phyloP scores from a whole-genome alignment of 257 asterid genomes.

The Solanum verrucosum region DNA sequence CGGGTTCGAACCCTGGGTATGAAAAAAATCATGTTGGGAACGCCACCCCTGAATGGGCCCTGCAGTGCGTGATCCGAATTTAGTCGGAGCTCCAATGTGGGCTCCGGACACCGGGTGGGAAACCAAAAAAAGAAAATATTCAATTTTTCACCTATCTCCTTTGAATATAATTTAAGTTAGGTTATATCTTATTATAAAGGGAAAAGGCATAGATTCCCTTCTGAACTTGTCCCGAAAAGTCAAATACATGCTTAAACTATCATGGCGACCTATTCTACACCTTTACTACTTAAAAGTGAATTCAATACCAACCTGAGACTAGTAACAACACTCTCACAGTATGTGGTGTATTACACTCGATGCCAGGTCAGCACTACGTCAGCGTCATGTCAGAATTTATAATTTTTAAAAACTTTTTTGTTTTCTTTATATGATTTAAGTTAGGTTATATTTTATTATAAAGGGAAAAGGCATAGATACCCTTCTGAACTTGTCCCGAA shows the following conservation, averaged over 20 bases:
- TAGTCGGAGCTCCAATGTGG: no score
- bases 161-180: neutral
- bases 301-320: neutral
- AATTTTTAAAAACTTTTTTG: neutral
- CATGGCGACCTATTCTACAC: neutral
- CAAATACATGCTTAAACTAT: neutral
- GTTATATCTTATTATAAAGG: neutral
- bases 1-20: no score
- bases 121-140: no score
- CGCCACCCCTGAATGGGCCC: no score
- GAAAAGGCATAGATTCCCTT: neutral
- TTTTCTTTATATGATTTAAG: neutral
- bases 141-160: neutral
- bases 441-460: neutral
- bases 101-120: no score
- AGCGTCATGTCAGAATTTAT: neutral
- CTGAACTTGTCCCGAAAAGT: neutral
- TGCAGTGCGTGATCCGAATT: no score
- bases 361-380: neutral
- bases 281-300: neutral
- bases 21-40: no score
- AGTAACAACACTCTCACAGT: neutral
- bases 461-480: neutral
- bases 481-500: neutral
- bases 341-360: neutral